phyloP scores from a whole-genome alignment of 2,329 filamentous ascomycete genomes.

The Botrytis squamosa region DNA sequence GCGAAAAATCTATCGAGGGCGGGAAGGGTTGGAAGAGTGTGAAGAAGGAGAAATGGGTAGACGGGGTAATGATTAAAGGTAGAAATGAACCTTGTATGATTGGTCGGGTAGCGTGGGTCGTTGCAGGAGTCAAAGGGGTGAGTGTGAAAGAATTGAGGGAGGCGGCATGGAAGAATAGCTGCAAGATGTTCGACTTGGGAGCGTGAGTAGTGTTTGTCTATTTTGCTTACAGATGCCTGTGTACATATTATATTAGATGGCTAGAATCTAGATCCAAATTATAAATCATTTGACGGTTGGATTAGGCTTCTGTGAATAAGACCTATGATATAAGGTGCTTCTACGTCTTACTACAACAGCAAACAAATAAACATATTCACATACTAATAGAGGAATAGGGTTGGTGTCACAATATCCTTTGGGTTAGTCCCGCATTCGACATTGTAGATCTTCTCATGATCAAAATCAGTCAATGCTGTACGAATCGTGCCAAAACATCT shows the following conservation, averaged over 20 bases:
- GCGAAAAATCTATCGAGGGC: constrained; percentile 28
- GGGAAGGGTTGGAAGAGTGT: constrained; percentile 67
- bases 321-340: background rate
- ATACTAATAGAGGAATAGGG: background rate
- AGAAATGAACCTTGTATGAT: constrained; percentile 92
- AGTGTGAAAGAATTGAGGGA: constrained; percentile 80
- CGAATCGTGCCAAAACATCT: background rate
- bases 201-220: constrained; percentile 36
- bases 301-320: background rate
- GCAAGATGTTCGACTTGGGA: constrained; percentile 73
- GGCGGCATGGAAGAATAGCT: constrained; percentile 79
- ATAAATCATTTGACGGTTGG: background rate
- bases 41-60: constrained; percentile 94
- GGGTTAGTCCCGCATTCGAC: background rate
- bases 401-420: background rate
- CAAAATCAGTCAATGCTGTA: background rate
- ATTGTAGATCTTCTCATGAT: background rate
- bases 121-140: constrained; percentile 82
- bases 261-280: background rate
- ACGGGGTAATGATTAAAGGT: constrained; percentile 88
- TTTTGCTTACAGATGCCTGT: background rate
- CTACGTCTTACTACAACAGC: background rate
- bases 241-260: constrained; percentile 7
- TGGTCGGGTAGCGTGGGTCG: constrained; percentile 79
- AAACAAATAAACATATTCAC: background rate